Conservation (phyloP, 2,329 filamentous ascomycete genomes). For the Phyllosticta paracitricarpa region DNA sequence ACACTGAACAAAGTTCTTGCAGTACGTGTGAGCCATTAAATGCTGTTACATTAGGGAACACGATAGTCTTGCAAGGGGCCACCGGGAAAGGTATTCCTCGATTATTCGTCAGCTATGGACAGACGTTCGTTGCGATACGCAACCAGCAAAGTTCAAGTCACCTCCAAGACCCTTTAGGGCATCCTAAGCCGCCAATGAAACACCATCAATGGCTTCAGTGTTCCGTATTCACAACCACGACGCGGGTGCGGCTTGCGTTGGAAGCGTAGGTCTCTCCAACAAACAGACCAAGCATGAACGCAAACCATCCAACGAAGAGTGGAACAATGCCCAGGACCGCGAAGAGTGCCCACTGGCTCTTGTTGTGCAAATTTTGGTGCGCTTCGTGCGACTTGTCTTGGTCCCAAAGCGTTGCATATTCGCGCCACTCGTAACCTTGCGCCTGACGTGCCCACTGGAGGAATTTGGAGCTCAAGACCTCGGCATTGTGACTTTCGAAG, state of each 20-base stretch:
- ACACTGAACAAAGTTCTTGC: background rate
- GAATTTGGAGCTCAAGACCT: background rate
- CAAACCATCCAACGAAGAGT: background rate
- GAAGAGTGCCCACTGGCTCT: background rate
- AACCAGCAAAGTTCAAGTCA: background rate
- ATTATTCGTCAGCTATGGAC: background rate
- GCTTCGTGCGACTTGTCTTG: background rate
- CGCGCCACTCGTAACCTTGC: background rate
- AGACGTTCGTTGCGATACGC: background rate
- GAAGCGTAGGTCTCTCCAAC: background rate
- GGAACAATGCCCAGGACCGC: background rate
- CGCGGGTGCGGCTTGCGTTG: background rate
- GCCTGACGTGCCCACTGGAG: background rate
- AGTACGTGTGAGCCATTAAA: too few relatives aligned
- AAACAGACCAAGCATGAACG: background rate
- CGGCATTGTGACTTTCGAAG: background rate
- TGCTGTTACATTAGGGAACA: background rate
- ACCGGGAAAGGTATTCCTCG: background rate
- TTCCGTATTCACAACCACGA: background rate
- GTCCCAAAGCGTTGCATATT: background rate
- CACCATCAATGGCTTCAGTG: background rate
- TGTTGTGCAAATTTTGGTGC: background rate
- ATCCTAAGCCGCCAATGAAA: background rate
- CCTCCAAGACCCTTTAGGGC: background rate
- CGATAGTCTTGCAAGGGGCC: background rate